These are phyloP conservation scores for Cardiospermum halicacabum DNA, from an alignment of 345 rosid species.

Conservation along the genomic window DNA sequence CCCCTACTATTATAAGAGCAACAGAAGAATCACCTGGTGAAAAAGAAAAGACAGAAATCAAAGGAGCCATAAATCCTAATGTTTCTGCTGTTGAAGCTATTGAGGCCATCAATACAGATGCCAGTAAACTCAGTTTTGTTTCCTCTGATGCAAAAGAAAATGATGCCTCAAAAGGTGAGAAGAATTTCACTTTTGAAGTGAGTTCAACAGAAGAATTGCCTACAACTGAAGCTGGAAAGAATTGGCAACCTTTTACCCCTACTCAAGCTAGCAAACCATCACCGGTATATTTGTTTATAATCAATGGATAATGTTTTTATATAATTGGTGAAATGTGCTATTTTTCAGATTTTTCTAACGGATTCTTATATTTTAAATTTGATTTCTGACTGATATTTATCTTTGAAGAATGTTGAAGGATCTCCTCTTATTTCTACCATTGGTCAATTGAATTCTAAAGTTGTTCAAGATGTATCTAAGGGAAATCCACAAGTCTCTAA, in stretches of 20 bases:
- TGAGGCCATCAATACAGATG: constrained; percentile 20
- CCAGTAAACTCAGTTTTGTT: constrained; percentile 15
- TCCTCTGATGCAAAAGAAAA: constrained; percentile 36
- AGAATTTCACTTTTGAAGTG: constrained; percentile 49
- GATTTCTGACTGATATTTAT: constrained; percentile 7
- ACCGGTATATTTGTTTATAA: constrained; percentile 32
- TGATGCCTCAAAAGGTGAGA: constrained; percentile 40
- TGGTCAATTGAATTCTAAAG: constrained; percentile 38
- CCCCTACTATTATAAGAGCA: constrained; percentile 34
- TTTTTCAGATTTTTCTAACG: background rate
- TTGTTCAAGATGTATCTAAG: constrained; percentile 27
- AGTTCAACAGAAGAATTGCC: constrained; percentile 26
- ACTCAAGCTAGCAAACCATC: constrained; percentile 31
- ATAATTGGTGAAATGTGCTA: background rate
- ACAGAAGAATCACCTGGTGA: constrained; percentile 36
- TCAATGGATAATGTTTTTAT: background rate
- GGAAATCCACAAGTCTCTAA: constrained; percentile 39
- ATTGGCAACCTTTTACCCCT: constrained; percentile 34
- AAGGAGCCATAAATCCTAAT: constrained; percentile 28
- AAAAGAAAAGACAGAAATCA: constrained; percentile 31
- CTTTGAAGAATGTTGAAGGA: constrained; percentile 48
- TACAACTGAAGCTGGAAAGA: constrained; percentile 33
- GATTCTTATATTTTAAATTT: background rate
- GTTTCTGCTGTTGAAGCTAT: constrained; percentile 25
- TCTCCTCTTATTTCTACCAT: constrained; percentile 48